Conservation (phyloP, 1,284 basidiomycete genomes). For the Puccinia horiana region DNA sequence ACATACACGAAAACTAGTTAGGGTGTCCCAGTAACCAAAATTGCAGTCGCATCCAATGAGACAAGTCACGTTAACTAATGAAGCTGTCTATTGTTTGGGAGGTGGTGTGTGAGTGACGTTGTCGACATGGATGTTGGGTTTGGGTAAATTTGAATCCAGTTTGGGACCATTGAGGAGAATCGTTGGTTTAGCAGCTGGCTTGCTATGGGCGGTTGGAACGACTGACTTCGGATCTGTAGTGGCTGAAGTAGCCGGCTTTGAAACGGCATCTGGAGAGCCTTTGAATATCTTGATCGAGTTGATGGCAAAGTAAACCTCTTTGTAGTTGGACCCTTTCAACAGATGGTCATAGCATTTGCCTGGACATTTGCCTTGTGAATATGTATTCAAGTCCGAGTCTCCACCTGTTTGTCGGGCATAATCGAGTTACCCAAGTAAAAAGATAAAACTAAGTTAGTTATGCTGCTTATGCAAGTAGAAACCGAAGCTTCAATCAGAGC, state of each 20-base stretch:
- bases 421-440: background rate
- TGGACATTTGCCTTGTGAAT: conserved; percentile 32
- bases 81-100: no score
- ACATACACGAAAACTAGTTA: background rate
- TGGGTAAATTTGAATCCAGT: no score
- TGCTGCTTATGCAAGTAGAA: background rate
- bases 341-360: conserved; percentile 42
- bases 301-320: conserved; percentile 39
- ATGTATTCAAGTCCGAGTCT: conserved; percentile 37
- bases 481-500: background rate
- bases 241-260: background rate
- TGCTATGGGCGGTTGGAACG: background rate
- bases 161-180: background rate
- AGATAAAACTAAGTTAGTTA: background rate
- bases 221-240: background rate
- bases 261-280: conserved; percentile 22
- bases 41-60: no score
- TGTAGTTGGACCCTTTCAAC: conserved; percentile 30
- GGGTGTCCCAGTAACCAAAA: no score
- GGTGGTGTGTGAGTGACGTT: no score
- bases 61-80: no score
- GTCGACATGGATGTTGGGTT: no score
- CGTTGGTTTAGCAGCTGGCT: background rate
- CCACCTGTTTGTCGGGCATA: conserved; percentile 3
- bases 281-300: conserved; percentile 43